Evolutionary conservation across 1,284 basidiomycete species (phyloP), one percentile per base, ranked within the genome.

Genomic region (Fomitopsis palustris): DNA sequence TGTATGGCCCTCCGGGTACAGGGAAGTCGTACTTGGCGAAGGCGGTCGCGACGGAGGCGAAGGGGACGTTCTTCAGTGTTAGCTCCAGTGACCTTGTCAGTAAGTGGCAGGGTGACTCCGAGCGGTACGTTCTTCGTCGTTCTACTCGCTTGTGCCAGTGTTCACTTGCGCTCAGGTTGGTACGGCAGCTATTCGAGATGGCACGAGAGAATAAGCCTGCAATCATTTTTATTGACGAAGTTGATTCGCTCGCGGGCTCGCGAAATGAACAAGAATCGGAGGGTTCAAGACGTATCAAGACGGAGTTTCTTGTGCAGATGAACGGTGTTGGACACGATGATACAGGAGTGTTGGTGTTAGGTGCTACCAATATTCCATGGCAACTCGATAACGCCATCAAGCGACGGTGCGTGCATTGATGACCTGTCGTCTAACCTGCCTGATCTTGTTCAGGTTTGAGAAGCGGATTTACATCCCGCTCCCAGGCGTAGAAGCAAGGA

Each of bases 31-130:
- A 90, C 74, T 83, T 99, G 43, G 96, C 96, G 2, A 99, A 99
- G 75, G 96, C 97, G 0, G 96, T 99, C 42, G 97, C 96, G 23
- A 99, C 96, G 19, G 96, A 99, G 75, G 95, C 96, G 59, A 98
- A 99, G 78, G 94, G 94, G 72, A 98, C 96, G 17, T 99, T 99
- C 82, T 99, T 97, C 78, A 95, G 92, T 66, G 95, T 99, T 61
- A 95, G 92, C 68, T 95, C 92, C 54, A 92, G 89, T 74, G 97
- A 99, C 72, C 80, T 99, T 56, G 97, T 99, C 58, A 96, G 93
- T 75, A 99, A 99, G 75, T 99, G 96, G 96, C 97, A 98, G 81
- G 96, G 96, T 65, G 96, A 99, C 76, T 96, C 93, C 21, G 96
- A 99, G 77, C 81, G 93, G 94, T 93, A 63, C 45, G 55, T 59